Evolutionary conservation across 495 filamentous ascomycete genomes (phyloP), one percentile per base, ranked within the genome.

Genomic region (Penicillium chermesinum): DNA sequence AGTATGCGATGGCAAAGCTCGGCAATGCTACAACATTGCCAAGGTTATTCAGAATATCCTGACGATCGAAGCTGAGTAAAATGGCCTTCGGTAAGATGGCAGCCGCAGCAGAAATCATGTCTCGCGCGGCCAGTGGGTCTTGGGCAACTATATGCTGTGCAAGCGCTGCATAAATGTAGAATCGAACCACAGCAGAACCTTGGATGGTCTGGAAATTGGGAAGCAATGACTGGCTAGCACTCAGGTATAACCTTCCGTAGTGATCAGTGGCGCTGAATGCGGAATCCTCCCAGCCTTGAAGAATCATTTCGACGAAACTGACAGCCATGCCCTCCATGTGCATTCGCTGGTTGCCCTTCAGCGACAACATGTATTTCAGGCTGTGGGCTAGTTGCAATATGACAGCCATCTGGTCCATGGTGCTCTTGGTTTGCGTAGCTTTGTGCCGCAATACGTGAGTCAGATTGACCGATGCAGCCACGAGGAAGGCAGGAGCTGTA

Each of bases 51-150:
- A 46, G 43, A 15, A 37, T 21, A 37, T 46, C 43, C 17, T 22
- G 33, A 33, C 43, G 43, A 18, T 37, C 43, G 36, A 35, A 36
- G 15, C 43, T 35, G 27, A 46, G 32, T 3, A 46, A 32, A 19
- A 46, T 46, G 27, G 25, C 33, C 15, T 46, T 46, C 18, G 43
- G 43, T n/a, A 46, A 14, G 12, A 46, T 17, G 4, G 35, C 43
- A 15, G 43, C 43, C 17, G 32, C 30, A 2, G 17, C 33, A 7
- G 27, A 18, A 9, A 46, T 46, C 43, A 46, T 36, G 30, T 46
- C 33, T 2, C 43, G 32, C n/a, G 43, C 43, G n/a, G 4, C n/a
- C 6, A 7, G 13, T 19, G 43, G 27, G 10, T 46, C 6, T 9
- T 46, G 33, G 10, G 32, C n/a, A 14, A 46, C 17, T 19, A 46